Percentiles rank a stretch among this genome's conserved stretches.
These are phyloP conservation scores for Mucor mucedo DNA, from an alignment of 371 early-diverging fungal genomes.

Conservation along the genomic window DNA sequence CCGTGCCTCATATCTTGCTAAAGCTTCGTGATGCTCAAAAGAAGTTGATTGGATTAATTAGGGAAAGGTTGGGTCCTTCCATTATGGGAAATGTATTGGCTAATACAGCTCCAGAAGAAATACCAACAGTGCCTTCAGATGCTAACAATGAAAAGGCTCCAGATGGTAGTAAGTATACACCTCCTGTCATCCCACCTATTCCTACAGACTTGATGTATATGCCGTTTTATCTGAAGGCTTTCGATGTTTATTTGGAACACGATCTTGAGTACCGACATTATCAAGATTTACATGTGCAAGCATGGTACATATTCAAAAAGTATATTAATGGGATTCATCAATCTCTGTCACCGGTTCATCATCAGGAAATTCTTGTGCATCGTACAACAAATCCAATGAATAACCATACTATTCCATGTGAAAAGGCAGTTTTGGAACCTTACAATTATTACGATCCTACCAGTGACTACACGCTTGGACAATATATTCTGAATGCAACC, in stretches of 20 bases:
- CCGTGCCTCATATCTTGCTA: constrained; percentile 81
- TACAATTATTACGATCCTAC: constrained; percentile 82
- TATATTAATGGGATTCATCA: constrained; percentile 57
- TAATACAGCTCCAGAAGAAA: background rate
- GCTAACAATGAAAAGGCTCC: background rate
- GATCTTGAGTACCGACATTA: constrained; percentile 58
- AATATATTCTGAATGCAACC: constrained; percentile 85
- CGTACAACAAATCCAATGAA: constrained; percentile 33
- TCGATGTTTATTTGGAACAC: constrained; percentile 39
- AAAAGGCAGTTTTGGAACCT: constrained; percentile 70
- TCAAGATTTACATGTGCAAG: constrained; percentile 55
- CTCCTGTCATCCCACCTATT: constrained; percentile 19
- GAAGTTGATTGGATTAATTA: constrained; percentile 33
- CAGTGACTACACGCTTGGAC: constrained; percentile 85
- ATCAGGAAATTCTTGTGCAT: constrained; percentile 70
- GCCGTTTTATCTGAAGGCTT: constrained; percentile 31
- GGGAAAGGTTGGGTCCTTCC: constrained; percentile 17
- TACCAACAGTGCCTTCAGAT: background rate
- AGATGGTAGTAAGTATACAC: background rate
- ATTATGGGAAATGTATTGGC: constrained; percentile 18
- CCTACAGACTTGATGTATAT: constrained; percentile 29
- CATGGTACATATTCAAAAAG: constrained; percentile 55
- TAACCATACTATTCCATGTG: constrained; percentile 67
- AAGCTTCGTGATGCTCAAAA: constrained; percentile 60
- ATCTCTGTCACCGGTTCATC: constrained; percentile 66